Percentiles rank a stretch among this genome's conserved stretches.
Conservation (phyloP, 2,329 filamentous ascomycete species). For the Colletotrichum sp. region DNA sequence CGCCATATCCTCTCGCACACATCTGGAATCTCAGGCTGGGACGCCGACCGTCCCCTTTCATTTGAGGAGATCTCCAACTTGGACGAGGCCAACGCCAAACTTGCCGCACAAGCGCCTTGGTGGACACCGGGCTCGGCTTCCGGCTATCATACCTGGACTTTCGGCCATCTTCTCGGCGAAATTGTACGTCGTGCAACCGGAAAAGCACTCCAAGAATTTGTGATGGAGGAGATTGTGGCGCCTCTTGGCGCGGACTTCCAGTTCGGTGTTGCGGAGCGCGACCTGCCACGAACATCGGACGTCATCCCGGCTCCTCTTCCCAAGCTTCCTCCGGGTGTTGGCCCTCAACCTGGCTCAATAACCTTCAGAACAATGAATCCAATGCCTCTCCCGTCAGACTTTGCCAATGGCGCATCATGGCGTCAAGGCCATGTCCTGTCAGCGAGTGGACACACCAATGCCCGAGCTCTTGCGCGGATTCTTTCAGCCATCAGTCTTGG, state of each 20-base stretch:
- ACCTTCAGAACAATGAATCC: constrained; percentile 35
- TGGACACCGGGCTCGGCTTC: constrained; percentile 47
- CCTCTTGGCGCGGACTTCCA: constrained; percentile 51
- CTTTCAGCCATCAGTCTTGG: constrained; percentile 33
- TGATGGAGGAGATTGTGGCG: constrained; percentile 36
- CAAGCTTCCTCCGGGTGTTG: constrained; percentile 7
- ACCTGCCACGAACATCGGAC: constrained; percentile 37
- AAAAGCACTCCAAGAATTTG: constrained; percentile 45
- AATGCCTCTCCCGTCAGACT: constrained; percentile 19
- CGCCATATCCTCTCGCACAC: constrained; percentile 45
- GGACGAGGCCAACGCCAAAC: constrained; percentile 30
- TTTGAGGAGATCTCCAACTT: constrained; percentile 38
- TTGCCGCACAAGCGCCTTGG: constrained; percentile 46
- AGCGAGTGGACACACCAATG: constrained; percentile 50
- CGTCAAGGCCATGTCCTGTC: constrained; percentile 44
- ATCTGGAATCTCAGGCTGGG: constrained; percentile 39
- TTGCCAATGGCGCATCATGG: constrained; percentile 34
- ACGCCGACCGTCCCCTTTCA: constrained; percentile 29
- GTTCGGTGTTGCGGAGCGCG: constrained; percentile 44
- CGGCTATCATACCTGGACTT: constrained; percentile 45
- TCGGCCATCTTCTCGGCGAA: constrained; percentile 48
- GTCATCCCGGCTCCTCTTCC: constrained; percentile 37
- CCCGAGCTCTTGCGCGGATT: constrained; percentile 44
- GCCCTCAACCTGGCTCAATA: constrained; percentile 29
- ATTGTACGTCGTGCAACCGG: constrained; percentile 45